Conservation (phyloP, 768 basidiomycete genomes). For the Leucosporidium creatinivorum region DNA sequence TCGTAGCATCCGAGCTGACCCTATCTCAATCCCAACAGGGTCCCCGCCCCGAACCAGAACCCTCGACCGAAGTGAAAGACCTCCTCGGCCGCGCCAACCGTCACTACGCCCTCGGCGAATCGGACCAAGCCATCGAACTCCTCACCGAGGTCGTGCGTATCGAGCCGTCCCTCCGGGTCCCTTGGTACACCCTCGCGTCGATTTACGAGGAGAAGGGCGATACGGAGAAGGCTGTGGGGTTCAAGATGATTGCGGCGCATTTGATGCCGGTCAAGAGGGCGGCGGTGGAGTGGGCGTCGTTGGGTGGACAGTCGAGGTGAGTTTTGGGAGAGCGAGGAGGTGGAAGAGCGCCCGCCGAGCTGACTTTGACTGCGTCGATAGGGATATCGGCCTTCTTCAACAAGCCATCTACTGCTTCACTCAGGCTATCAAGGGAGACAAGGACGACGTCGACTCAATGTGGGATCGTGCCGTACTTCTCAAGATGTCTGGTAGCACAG, state of each 20-base stretch:
- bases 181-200: slow-evolving; percentile 82
- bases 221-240: slow-evolving; percentile 63
- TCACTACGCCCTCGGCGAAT: slow-evolving; percentile 66
- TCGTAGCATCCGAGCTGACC: too few species aligned
- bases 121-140: slow-evolving; percentile 61
- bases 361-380: slow-evolving; percentile 32
- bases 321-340: slow-evolving; percentile 31
- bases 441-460: slow-evolving; percentile 70
- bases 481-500: slow-evolving; percentile 62
- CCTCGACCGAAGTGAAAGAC: slow-evolving; percentile 42
- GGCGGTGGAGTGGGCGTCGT: slow-evolving; percentile 75
- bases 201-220: slow-evolving; percentile 70
- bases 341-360: neutral
- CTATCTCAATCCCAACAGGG: neutral
- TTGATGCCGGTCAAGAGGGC: slow-evolving; percentile 54
- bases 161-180: slow-evolving; percentile 71
- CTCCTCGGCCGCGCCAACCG: slow-evolving; percentile 80
- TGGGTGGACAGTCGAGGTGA: slow-evolving; percentile 69
- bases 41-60: slow-evolving; percentile 35
- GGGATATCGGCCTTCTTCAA: slow-evolving; percentile 64
- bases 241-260: slow-evolving; percentile 85
- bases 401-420: slow-evolving; percentile 89
- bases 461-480: slow-evolving; percentile 84
- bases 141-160: slow-evolving; percentile 91
- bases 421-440: slow-evolving; percentile 70